Evolutionary conservation across 2,329 filamentous ascomycete species (phyloP), one percentile per base, ranked within the genome.

Genomic region (Arthrobotrys sinensis): DNA sequence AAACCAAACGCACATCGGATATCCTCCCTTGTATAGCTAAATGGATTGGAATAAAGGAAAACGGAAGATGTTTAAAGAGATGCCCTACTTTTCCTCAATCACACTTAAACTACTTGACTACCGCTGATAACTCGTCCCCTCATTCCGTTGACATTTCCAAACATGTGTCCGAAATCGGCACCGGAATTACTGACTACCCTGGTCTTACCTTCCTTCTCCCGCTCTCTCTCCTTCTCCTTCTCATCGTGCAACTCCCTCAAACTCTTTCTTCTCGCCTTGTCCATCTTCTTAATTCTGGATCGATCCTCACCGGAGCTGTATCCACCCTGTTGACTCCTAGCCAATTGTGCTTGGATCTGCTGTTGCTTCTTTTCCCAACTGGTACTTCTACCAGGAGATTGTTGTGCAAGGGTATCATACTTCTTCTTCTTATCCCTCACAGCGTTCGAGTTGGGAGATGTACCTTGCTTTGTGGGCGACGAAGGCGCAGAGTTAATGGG

Each of bases 361-460:
- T 73, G 69, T 24, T 73, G 69, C 50, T 73, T 73, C 73, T 77
- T 77, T 50, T 77, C 73, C 38, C 57, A 68, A 11, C 66, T 71
- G 16, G 66, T 77, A 34, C 66, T 71, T 38, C 73, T 65, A 16
- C 73, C 73, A 0, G 73, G 73, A 8, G 73, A 77, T 7, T 55
- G 28, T 38, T 77, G 73, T 32, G 73, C n/a, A 14, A 77, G 45
- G 24, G 53, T 55, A 16, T 77, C 73, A 46, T 77, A 77, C 28
- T 77, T 77, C 12, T 66, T 71, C 62, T 67, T 77, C 62, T 71
- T 77, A 24, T 75, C 70, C 16, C 52, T 40, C 0, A 70, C 66
- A 12, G 48, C 46, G 28, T 10, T 48, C 0, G 65, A 12, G 14
- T 32, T 66, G 14, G 60, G 50, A 19, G 45, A 32, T 1, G 45